Evolutionary conservation across 2,329 filamentous ascomycete species (phyloP), one percentile per base, ranked within the genome.

Genomic region (Colletotrichum musae): DNA sequence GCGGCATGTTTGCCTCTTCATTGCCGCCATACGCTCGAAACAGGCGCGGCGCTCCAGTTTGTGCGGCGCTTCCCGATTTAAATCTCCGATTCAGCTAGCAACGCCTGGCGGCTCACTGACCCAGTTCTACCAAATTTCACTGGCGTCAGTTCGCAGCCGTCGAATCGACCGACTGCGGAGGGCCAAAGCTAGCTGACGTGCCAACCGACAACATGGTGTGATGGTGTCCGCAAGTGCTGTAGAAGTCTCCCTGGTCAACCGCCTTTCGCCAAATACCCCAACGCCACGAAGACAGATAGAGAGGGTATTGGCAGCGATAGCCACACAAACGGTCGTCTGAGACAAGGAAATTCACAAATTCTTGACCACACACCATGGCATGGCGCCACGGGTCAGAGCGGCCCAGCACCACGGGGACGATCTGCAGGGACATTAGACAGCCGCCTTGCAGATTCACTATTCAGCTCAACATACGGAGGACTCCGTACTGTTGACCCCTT

Each of bases 391-490:
- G 36, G 48, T 32, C 54, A 43, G 65, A 53, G 54, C 61, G 48
- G 41, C 54, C 28, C 59, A 59, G 61, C 54, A 50, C 59, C 54
- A 54, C 41, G 61, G 60, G 54, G 59, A 41, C 61, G 61, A 69
- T 69, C 54, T 59, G 45, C 62, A 56, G 66, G 61, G 26, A 53
- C 54, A 59, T 59, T 13, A 53, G 54, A 65, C 54, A 65, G 28
- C 61, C 32, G 54, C 66, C 50, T 65, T 59, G 61, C 61, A 65
- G 54, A 65, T 65, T 59, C n/a, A 50, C 61, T 21, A 10, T 28
- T 21, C 32, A 39, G n/a, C 50, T 48, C 52, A 58, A 57, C 48
- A 47, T 41, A 24, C 21, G 21, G 21, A 24, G 21, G 2, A 24
- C 3, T 24, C 21, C 21, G 21, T 24, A 43, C 39, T 15, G 48